These are phyloP conservation scores for Suhomyces chickasaworum DNA, from an alignment of 1,139 yeast genomes.

Conservation along the genomic window DNA sequence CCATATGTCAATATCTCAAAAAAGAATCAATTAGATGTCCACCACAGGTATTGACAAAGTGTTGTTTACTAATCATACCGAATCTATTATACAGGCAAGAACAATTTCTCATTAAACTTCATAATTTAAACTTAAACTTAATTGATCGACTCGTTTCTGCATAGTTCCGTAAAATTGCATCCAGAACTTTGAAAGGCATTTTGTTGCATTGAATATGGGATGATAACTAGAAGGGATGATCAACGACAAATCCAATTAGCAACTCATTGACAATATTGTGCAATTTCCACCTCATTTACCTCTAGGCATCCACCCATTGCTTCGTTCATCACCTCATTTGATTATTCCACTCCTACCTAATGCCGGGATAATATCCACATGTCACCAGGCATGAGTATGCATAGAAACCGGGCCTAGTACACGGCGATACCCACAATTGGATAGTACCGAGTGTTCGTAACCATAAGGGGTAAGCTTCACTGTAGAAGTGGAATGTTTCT, in stretches of 20 bases:
- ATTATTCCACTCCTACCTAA: not conserved
- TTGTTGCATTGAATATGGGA: not conserved
- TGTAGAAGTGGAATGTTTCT: not conserved
- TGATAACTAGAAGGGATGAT: not conserved
- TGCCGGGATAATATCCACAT: not conserved
- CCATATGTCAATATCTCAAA: no score
- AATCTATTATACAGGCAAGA: not conserved
- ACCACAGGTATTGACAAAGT: not conserved
- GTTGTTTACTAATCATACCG: not conserved
- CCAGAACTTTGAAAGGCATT: not conserved
- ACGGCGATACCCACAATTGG: not conserved
- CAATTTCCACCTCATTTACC: not conserved
- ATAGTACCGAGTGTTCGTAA: not conserved
- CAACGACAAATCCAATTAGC: not conserved
- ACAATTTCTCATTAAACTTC: not conserved
- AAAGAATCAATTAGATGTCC: not conserved
- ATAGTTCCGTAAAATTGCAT: not conserved
- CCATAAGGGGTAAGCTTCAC: not conserved
- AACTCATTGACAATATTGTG: not conserved
- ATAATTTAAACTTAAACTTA: not conserved
- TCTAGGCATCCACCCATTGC: not conserved
- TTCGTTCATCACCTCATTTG: not conserved
- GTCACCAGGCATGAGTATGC: not conserved
- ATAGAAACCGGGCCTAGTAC: not conserved
- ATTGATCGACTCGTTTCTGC: not conserved